Percentiles rank a stretch among this genome's conserved stretches.
Evolutionary conservation across 2,329 filamentous ascomycete species (phyloP).

Genomic region (Alternaria brassicicola): DNA sequence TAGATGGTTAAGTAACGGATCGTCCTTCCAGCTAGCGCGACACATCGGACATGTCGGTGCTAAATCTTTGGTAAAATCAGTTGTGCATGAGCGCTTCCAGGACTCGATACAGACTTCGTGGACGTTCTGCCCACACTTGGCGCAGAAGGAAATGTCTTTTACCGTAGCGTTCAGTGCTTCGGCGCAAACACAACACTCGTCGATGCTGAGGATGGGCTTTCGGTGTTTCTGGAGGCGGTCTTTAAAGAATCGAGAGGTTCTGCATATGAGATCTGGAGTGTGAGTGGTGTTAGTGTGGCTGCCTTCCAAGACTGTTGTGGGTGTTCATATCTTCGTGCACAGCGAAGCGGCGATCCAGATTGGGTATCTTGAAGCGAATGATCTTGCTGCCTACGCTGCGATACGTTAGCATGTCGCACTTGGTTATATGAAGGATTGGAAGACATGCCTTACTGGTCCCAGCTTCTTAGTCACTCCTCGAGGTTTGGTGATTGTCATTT

Average conservation of each 20-base stretch:
- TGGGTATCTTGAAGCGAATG: slow-evolving; percentile 11
- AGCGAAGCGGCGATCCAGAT: slow-evolving; percentile 14
- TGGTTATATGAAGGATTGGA: background rate
- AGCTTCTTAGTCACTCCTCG: slow-evolving; percentile 2
- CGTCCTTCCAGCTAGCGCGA: slow-evolving; percentile 15
- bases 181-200: slow-evolving; percentile 27
- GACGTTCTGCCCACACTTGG: slow-evolving; percentile 24
- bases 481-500: background rate
- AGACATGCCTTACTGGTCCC: background rate
- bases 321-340: slow-evolving; percentile 20
- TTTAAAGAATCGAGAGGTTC: slow-evolving; percentile 23
- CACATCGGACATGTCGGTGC: slow-evolving; percentile 22
- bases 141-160: slow-evolving; percentile 24
- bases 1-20: background rate
- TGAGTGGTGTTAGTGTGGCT: background rate
- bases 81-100: background rate
- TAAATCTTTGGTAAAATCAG: background rate
- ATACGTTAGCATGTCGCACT: background rate
- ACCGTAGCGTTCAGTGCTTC: slow-evolving; percentile 9
- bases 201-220: slow-evolving; percentile 12
- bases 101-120: slow-evolving; percentile 21
- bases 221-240: slow-evolving; percentile 18
- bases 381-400: slow-evolving; percentile 10
- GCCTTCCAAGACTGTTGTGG: background rate
- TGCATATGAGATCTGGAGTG: slow-evolving; percentile 25